Percentiles rank a stretch among this genome's conserved stretches.
phyloP scores from a whole-genome alignment of 352 stramenopile species.

The Globisporangium polare region DNA sequence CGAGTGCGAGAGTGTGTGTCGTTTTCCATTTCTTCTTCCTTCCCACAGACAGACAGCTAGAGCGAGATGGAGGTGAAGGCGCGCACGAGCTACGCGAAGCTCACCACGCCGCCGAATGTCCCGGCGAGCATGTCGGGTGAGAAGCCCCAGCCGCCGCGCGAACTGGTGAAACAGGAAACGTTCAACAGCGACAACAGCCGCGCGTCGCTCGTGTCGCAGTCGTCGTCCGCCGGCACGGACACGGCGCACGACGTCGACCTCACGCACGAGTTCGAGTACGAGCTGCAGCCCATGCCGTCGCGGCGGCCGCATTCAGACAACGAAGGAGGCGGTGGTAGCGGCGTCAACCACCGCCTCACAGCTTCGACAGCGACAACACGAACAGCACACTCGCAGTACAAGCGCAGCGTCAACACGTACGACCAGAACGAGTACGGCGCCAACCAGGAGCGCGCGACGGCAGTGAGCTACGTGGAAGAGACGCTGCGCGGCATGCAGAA shows the following conservation, averaged over 20 bases:
- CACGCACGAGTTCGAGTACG: conserved; percentile 17
- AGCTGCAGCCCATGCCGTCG: conserved; percentile 14
- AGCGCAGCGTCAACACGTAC: not conserved
- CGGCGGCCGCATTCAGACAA: not conserved
- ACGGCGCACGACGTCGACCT: conserved; percentile 16
- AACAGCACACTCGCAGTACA: not conserved
- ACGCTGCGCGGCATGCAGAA: conserved; percentile 12
- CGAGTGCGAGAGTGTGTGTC: not conserved
- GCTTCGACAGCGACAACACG: not conserved
- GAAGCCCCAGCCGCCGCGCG: not conserved
- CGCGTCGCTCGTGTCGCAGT: conserved; percentile 12
- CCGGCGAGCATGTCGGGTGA: not conserved
- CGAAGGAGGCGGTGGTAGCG: not conserved
- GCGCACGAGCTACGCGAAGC: conserved; percentile 25
- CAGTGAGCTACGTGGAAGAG: conserved; percentile 16
- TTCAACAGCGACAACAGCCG: conserved; percentile 30
- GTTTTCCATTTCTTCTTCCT: not conserved
- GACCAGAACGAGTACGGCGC: conserved; percentile 8
- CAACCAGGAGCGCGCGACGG: conserved; percentile 7
- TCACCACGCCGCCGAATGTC: conserved; percentile 35
- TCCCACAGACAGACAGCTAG: not conserved
- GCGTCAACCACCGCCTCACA: not conserved
- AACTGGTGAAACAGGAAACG: conserved; percentile 27
- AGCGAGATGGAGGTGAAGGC: not conserved
- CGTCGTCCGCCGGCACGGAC: conserved; percentile 3